Evolutionary conservation across 2,329 filamentous ascomycete species (phyloP).

Genomic region (Hypoxylon sp.): DNA sequence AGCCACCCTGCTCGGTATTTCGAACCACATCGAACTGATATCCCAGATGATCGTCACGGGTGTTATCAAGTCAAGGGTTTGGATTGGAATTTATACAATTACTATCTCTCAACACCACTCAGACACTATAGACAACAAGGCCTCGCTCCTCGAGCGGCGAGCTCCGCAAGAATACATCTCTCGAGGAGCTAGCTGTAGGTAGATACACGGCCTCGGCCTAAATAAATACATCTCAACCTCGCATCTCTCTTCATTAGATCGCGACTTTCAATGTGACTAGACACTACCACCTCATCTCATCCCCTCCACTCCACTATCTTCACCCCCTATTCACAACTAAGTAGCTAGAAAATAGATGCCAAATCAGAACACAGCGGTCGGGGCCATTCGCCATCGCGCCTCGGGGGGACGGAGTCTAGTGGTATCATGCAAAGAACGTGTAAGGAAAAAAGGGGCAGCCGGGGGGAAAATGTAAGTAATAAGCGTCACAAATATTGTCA

Average conservation of each 20-base stretch:
- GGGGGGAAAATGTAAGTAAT: conserved; percentile 16
- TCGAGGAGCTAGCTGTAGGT: conserved; percentile 26
- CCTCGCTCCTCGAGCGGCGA: conserved; percentile 7
- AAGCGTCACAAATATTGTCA: conserved; percentile 23
- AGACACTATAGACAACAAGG: conserved; percentile 32
- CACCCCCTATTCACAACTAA: conserved; percentile 11
- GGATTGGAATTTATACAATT: conserved; percentile 38
- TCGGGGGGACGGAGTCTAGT: conserved; percentile 31
- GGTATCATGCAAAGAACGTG: conserved; percentile 48
- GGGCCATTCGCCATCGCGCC: conserved; percentile 25
- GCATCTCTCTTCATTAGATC: conserved; percentile 34
- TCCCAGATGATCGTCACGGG: background rate
- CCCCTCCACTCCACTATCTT: background rate
- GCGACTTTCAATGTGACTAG: conserved; percentile 14
- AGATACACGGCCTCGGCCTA: conserved; percentile 37
- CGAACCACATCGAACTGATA: background rate
- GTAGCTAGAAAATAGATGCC: conserved; percentile 18
- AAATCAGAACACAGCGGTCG: conserved; percentile 26
- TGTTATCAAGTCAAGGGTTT: background rate
- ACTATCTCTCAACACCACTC: conserved; percentile 11
- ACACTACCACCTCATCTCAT: conserved; percentile 2
- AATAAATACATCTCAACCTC: conserved; percentile 28
- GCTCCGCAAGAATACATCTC: conserved; percentile 15
- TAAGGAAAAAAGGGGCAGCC: conserved; percentile 32
- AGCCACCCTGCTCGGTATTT: too few species aligned